Base-by-base conservation (phyloP, 345 rosid species). In the Toxicodendron radicans region DNA sequence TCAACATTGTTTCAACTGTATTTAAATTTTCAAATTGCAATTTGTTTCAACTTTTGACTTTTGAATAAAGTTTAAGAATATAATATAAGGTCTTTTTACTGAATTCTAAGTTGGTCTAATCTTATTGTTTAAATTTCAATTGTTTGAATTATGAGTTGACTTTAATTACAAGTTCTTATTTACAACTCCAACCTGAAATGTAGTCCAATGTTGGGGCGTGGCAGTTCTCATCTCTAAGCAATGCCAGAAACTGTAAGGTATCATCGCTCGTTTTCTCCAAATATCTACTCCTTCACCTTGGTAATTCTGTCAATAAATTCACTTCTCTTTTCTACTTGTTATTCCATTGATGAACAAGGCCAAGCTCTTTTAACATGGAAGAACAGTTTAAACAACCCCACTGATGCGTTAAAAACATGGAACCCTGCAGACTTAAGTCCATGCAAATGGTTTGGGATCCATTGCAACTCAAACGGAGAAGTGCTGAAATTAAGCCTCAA, bases 381-480 rank as follows among this genome's bases (percentile, higher is more conserved):
- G 82, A 78, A 81, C 76, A 77, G 79, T 71, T 64, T 93, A 18
- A 86, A 84, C 86, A 82, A 76, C 76, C 81, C 93, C 53, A 66
- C 83, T 7, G 85, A 76, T 69, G 82, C 64, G 6, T 74, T 92
- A 6, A 11, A 58, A 45, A 86, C 95, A 43, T 95, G 99, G 99
- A 85, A 74, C 61, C 73, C 88, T 24, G 71, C 77, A 2, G 87
- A 85, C 76, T 57, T 74, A 41, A 83, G 58, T 64, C 89, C 97
- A n/a, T 95, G 99, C 88, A 81, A 73, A 6, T 95, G 99, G 99
- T 71, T 80, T 49, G 97, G 97, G 46, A 81, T 95, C 68, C 80
- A n/a, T 58, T 92, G 99, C 93, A 86, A 85, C 87, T 57, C 78
- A 0, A 69, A 81, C 70, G 91, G 92, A 5, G 78, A 83, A 57